These are phyloP conservation scores for Pythium vanterpoolii DNA, from an alignment of 352 stramenopile species.

Conservation along the genomic window DNA sequence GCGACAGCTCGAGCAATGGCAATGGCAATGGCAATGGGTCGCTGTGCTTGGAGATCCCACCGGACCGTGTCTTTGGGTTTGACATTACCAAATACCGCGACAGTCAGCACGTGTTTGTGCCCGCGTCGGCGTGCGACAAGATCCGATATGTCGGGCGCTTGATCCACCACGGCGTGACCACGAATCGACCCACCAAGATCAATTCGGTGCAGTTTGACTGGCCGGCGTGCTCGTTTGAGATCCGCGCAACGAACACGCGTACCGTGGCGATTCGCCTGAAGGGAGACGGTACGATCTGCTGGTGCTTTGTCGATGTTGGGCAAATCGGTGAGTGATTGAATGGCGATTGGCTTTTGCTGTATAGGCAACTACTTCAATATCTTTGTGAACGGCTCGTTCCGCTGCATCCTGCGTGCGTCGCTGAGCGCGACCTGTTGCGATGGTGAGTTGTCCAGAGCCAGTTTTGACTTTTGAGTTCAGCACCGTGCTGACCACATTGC, in stretches of 20 bases:
- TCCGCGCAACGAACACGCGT: conserved; percentile 52
- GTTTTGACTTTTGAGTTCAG: conserved; percentile 18
- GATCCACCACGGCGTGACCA: conserved; percentile 63
- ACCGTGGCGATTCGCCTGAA: conserved; percentile 80
- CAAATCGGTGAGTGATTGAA: too few relatives aligned
- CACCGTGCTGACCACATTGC: conserved; percentile 4
- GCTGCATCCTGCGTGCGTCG: conserved; percentile 74
- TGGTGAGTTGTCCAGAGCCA: conserved; percentile 34
- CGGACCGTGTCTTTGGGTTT: conserved; percentile 70
- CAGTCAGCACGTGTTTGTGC: conserved; percentile 57
- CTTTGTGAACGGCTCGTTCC: conserved; percentile 73
- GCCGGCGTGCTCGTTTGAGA: conserved; percentile 61
- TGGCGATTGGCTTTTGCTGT: background rate
- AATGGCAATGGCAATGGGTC: background rate
- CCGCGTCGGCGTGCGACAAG: conserved; percentile 63
- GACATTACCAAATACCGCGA: conserved; percentile 78
- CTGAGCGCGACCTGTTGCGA: conserved; percentile 78
- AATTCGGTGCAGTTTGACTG: conserved; percentile 89
- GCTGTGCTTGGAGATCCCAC: conserved; percentile 5
- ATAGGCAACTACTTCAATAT: conserved; percentile 89
- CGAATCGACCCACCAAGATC: conserved; percentile 70
- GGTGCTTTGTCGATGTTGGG: background rate
- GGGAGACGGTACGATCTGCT: conserved; percentile 52
- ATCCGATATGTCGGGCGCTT: conserved; percentile 74
- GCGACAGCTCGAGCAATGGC: conserved; percentile 10